Base-by-base conservation (phyloP, 225 moss, liverwort and hornwort species). In the Asterella californica region DNA sequence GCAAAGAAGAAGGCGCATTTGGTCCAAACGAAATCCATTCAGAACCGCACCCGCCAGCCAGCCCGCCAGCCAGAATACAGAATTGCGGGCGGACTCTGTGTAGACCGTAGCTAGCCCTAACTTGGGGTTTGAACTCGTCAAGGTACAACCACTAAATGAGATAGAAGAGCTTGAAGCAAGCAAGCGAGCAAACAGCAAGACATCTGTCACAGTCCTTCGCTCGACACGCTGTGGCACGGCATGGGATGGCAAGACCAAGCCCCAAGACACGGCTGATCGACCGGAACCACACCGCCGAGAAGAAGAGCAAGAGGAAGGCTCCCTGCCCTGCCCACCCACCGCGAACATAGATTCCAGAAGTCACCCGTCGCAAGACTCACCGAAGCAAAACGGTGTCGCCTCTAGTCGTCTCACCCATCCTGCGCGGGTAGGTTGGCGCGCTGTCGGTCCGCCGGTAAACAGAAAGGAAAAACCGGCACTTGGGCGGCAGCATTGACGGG, bases 381-480 rank as follows among this genome's bases (percentile, higher is more conserved):
- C 22, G 19, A 59, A 21, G 24, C 59, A 25, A 55, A 15, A 22
- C 9, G 2, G 3, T 2, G 55, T 15, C 11, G 18, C 2, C 2
- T 55, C 18, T 2, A 55, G 11, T 55, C 18, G 18, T 8, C 18
- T 55, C 55, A 55, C 18, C 15, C 30, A 2, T 12, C 30, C 11
- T 29, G 0, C 3, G 10, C 30, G 10, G 63, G 65, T 27, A 65
- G 32, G 30, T 33, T 33, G 65, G 65, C 22, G 19, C 61, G 61
- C 1, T 65, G 65, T 65, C 65, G 65, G 65, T 65, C 29, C 29
- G 65, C 65, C 65, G 32, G 65, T 65, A 65, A 65, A 32, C n/a
- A 33, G 27, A 29, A 6, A 9, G 7, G 24, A n/a, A 3, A 59
- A 21, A 22, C 21, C 18, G 22, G 10, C 57, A 57, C 21, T 12